phyloP scores from a whole-genome alignment of 441 rosid genomes.

The Francoa sonchifolia region DNA sequence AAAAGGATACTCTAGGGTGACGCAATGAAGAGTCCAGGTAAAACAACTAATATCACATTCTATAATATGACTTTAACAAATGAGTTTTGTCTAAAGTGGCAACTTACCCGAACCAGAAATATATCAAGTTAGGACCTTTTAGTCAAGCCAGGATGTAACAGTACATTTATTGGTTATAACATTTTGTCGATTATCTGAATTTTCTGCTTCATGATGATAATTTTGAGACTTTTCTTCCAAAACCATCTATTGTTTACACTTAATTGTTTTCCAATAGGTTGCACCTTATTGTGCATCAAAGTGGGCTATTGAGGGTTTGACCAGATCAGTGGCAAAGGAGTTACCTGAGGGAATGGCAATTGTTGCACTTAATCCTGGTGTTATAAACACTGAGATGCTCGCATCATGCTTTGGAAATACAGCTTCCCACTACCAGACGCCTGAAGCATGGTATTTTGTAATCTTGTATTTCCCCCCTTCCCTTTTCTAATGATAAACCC shows the following conservation, averaged over 20 bases:
- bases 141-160: too few species aligned
- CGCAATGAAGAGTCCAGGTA: too few species aligned
- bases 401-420: slow-evolving; percentile 78
- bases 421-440: slow-evolving; percentile 73
- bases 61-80: too few species aligned
- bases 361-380: slow-evolving; percentile 85
- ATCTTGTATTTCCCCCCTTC: too few species aligned
- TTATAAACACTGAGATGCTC: slow-evolving; percentile 89
- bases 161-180: too few species aligned
- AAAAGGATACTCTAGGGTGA: too few species aligned
- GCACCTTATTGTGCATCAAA: slow-evolving; percentile 98
- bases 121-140: too few species aligned
- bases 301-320: slow-evolving; percentile 94
- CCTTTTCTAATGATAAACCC: too few species aligned
- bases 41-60: too few species aligned
- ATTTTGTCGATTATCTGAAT: background rate
- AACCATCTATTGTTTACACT: slow-evolving; percentile 4
- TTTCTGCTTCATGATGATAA: background rate
- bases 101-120: too few species aligned
- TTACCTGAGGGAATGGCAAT: slow-evolving; percentile 84
- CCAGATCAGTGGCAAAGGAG: slow-evolving; percentile 90
- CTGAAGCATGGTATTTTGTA: slow-evolving; percentile 63
- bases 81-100: too few species aligned
- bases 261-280: slow-evolving; percentile 34
- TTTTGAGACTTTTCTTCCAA: slow-evolving; percentile 1